phyloP scores from a whole-genome alignment of 306 rosid genomes.

The Lupinus albus region DNA sequence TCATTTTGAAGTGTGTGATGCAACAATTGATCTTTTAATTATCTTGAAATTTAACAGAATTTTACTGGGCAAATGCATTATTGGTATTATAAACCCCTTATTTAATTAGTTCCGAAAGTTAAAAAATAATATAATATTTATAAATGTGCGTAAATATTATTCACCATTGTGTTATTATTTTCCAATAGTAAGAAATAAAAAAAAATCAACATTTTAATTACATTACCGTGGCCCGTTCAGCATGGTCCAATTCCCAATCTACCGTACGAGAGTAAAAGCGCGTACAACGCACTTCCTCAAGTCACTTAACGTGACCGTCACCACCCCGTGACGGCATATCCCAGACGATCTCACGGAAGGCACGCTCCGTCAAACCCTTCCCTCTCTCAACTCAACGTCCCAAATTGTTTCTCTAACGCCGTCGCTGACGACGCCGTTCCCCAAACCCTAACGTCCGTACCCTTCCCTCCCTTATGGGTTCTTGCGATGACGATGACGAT shows the following conservation, averaged over 20 bases:
- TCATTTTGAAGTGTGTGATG: too few relatives aligned
- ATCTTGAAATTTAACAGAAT: too few relatives aligned
- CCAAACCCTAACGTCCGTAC: conserved; percentile 69
- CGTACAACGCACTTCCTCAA: conserved; percentile 28
- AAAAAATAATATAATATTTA: too few relatives aligned
- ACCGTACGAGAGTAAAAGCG: conserved; percentile 16
- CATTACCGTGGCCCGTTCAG: conserved; percentile 18
- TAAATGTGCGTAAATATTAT: too few relatives aligned
- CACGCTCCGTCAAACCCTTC: conserved; percentile 63
- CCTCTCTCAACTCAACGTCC: conserved; percentile 32
- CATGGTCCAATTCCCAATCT: conserved; percentile 3
- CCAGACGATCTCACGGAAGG: conserved; percentile 52
- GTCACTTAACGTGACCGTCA: conserved; percentile 87
- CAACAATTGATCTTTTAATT: too few relatives aligned
- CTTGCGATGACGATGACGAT: conserved; percentile 91
- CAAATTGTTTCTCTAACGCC: conserved; percentile 62
- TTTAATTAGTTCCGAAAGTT: too few relatives aligned
- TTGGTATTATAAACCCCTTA: too few relatives aligned
- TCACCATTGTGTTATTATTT: too few relatives aligned
- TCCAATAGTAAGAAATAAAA: too few relatives aligned
- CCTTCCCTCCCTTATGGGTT: conserved; percentile 61
- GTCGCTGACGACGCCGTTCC: conserved; percentile 60
- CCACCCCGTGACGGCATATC: conserved; percentile 61
- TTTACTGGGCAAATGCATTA: too few relatives aligned
- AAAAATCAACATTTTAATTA: too few relatives aligned